Evolutionary conservation across 345 rosid species (phyloP).

Genomic region (Eucalyptus guilfoylei): DNA sequence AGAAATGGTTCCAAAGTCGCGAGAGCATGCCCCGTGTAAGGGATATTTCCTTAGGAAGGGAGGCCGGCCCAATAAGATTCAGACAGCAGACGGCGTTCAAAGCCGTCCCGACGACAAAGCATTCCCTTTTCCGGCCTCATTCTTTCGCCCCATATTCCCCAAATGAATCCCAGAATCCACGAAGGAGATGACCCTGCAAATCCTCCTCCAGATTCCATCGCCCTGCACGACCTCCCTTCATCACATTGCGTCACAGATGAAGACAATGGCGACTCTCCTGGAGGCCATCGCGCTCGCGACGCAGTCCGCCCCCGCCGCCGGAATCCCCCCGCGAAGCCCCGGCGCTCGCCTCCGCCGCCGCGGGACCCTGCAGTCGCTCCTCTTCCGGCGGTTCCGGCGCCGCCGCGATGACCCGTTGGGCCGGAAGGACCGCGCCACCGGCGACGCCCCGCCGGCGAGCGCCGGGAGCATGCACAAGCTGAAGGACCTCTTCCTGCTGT

Average conservation of each 20-base stretch:
- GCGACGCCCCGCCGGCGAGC: conserved; percentile 3
- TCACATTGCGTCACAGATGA: not conserved
- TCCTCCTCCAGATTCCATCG: not conserved
- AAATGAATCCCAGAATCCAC: not conserved
- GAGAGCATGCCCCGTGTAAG: not conserved
- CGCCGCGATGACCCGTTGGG: not conserved
- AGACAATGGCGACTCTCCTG: conserved; percentile 45
- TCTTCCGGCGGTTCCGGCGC: conserved; percentile 16
- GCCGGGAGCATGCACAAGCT: conserved; percentile 28
- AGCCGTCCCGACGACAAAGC: not conserved
- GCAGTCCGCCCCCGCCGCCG: conserved; percentile 34
- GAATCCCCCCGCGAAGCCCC: conserved; percentile 55
- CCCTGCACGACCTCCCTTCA: not conserved
- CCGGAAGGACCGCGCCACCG: not conserved
- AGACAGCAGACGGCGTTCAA: not conserved
- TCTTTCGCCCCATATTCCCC: not conserved
- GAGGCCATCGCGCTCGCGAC: conserved; percentile 51
- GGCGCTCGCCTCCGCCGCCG: conserved; percentile 71
- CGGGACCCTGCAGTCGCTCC: conserved; percentile 73
- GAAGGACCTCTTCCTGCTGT: conserved; percentile 39
- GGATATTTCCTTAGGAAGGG: not conserved
- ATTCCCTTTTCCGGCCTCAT: not conserved
- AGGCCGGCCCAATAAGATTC: not conserved
- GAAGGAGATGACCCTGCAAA: not conserved
- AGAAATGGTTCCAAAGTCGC: not conserved